Evolutionary conservation across 768 basidiomycete species (phyloP).

Genomic region (Mycena albidolilacea): DNA sequence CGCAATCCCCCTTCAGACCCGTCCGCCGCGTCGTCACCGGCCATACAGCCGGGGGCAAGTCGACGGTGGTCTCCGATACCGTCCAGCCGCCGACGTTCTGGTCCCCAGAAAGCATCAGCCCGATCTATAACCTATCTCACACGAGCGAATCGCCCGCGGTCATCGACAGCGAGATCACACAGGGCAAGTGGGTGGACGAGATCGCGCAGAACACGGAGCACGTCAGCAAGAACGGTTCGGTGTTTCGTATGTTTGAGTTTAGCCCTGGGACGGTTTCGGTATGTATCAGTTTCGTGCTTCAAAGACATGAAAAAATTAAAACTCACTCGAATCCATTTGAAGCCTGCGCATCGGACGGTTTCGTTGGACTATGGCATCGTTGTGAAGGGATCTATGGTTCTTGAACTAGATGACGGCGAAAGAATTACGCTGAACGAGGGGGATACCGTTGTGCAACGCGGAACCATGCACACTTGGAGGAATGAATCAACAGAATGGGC

Average conservation of each 20-base stretch:
- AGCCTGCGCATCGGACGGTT: slow-evolving; percentile 42
- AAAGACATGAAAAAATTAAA: background rate
- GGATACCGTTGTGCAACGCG: slow-evolving; percentile 44
- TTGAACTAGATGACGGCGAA: slow-evolving; percentile 43
- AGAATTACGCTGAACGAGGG: slow-evolving; percentile 41
- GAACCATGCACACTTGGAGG: slow-evolving; percentile 44
- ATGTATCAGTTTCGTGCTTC: background rate
- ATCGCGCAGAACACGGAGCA: slow-evolving; percentile 18
- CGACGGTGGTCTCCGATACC: slow-evolving; percentile 27
- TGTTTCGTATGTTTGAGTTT: slow-evolving; percentile 29
- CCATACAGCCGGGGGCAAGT: slow-evolving; percentile 25
- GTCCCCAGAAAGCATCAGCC: slow-evolving; percentile 20
- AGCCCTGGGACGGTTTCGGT: slow-evolving; percentile 32
- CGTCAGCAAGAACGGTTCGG: slow-evolving; percentile 20
- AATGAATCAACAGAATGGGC: slow-evolving; percentile 45
- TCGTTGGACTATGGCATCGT: slow-evolving; percentile 46
- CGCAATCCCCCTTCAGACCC: slow-evolving; percentile 23
- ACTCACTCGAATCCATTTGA: background rate
- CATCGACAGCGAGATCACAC: slow-evolving; percentile 29
- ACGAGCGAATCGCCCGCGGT: slow-evolving; percentile 19
- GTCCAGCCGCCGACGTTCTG: slow-evolving; percentile 18
- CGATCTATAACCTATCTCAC: slow-evolving; percentile 20
- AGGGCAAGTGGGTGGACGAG: slow-evolving; percentile 35
- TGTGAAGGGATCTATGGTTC: slow-evolving; percentile 39
- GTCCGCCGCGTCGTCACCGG: slow-evolving; percentile 39